Evolutionary conservation across 495 filamentous ascomycete species (phyloP).

Genomic region (Polyplosphaeria fusca): DNA sequence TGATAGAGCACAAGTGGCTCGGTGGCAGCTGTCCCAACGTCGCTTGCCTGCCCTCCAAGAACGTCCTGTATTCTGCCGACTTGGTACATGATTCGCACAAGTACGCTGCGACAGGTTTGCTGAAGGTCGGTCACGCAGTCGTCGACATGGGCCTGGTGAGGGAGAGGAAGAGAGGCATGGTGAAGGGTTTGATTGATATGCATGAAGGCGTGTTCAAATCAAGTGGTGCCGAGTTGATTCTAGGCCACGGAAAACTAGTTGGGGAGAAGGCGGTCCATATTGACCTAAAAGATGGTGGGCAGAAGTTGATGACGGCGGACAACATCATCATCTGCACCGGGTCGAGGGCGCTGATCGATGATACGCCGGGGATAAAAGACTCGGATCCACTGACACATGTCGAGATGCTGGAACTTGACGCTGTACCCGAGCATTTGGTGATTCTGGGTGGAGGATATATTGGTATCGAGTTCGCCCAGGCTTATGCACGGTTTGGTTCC

Average conservation of each 20-base stretch:
- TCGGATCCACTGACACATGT: slow-evolving; percentile 20
- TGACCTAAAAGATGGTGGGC: neutral
- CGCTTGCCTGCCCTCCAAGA: slow-evolving; percentile 23
- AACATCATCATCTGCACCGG: slow-evolving; percentile 27
- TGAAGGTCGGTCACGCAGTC: neutral
- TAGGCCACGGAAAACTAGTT: slow-evolving; percentile 14
- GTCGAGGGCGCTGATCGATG: slow-evolving; percentile 12
- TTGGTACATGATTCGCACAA: slow-evolving; percentile 1
- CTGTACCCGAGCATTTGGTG: slow-evolving; percentile 21
- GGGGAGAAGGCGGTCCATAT: slow-evolving; percentile 19
- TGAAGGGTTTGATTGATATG: slow-evolving; percentile 13
- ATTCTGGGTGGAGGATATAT: slow-evolving; percentile 25
- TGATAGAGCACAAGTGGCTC: slow-evolving; percentile 21
- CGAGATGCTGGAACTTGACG: slow-evolving; percentile 21
- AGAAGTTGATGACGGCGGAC: slow-evolving; percentile 21
- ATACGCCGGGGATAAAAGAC: slow-evolving; percentile 17
- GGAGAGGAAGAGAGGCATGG: slow-evolving; percentile 21
- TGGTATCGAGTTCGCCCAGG: slow-evolving; percentile 25
- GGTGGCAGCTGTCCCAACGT: slow-evolving; percentile 27
- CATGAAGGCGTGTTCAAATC: slow-evolving; percentile 13
- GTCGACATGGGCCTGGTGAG: slow-evolving; percentile 11
- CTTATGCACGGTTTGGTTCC: slow-evolving; percentile 9
- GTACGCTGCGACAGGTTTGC: slow-evolving; percentile 6
- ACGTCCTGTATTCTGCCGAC: slow-evolving; percentile 15
- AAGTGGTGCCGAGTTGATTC: slow-evolving; percentile 10